phyloP scores from a whole-genome alignment of 169 alveolate genomes.

The Babesia gibsoni region DNA sequence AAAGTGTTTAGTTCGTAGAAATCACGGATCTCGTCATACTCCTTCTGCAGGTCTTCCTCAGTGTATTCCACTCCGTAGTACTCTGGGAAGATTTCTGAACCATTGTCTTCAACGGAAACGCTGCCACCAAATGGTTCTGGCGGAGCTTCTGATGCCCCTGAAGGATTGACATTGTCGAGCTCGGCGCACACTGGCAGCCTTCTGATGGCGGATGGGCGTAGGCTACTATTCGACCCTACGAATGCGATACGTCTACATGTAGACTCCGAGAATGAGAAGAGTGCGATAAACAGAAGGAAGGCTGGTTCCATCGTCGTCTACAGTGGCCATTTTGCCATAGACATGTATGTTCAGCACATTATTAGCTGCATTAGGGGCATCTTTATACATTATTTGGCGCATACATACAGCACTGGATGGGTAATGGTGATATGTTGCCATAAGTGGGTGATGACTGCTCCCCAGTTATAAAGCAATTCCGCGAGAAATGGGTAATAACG shows the following conservation, averaged over 20 bases:
- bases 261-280: background rate
- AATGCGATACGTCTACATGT: conserved; percentile 11
- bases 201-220: background rate
- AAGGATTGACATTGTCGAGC: background rate
- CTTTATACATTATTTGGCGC: too few relatives aligned
- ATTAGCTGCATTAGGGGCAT: too few relatives aligned
- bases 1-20: conserved; percentile 33
- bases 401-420: too few relatives aligned
- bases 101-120: background rate
- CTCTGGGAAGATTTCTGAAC: conserved; percentile 23
- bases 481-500: too few relatives aligned
- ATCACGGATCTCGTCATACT: conserved; percentile 49
- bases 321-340: conserved; percentile 13
- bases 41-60: conserved; percentile 37
- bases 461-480: too few relatives aligned
- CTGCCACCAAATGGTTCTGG: background rate
- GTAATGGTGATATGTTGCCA: too few relatives aligned
- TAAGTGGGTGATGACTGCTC: too few relatives aligned
- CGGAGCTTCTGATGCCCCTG: background rate
- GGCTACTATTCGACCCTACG: background rate
- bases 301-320: conserved; percentile 12
- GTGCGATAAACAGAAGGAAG: conserved; percentile 4
- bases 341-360: too few relatives aligned
- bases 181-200: background rate
- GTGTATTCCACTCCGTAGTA: conserved; percentile 43